Percentiles rank a stretch among this genome's conserved stretches.
phyloP scores from a whole-genome alignment of 371 early-diverging fungal genomes.

The Mucor sp. region DNA sequence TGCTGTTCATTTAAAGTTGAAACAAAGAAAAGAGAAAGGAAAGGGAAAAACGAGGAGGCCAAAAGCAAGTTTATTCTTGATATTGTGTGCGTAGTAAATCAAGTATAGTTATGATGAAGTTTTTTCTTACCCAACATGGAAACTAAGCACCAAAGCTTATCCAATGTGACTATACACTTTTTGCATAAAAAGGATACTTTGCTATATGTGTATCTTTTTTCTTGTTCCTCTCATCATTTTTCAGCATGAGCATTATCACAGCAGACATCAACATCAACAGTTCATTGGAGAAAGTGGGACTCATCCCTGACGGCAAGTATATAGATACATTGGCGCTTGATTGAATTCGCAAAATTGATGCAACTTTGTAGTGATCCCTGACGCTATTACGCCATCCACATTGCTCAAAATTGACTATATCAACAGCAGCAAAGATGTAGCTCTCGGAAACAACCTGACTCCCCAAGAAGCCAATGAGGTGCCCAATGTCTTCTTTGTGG shows the following conservation, averaged over 20 bases:
- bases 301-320: conserved; percentile 48
- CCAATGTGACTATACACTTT: neutral
- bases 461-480: conserved; percentile 31
- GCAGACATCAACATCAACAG: conserved; percentile 39
- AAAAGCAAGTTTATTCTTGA: neutral
- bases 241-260: conserved; percentile 50
- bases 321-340: neutral
- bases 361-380: conserved; percentile 1
- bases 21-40: conserved; percentile 9
- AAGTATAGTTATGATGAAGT: neutral
- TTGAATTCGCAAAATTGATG: neutral
- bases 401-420: conserved; percentile 40
- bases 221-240: conserved; percentile 1
- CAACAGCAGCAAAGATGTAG: conserved; percentile 41
- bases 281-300: conserved; percentile 40
- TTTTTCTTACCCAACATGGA: neutral
- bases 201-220: neutral
- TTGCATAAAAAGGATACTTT: neutral
- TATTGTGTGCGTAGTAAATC: neutral
- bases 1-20: neutral
- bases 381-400: conserved; percentile 33
- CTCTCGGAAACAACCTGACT: conserved; percentile 48
- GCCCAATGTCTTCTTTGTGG: conserved; percentile 45
- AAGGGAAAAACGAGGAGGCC: neutral
- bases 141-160: neutral